Conservation (phyloP, 176 grass and related monocot genomes). For the Thinopyrum elongatum region DNA sequence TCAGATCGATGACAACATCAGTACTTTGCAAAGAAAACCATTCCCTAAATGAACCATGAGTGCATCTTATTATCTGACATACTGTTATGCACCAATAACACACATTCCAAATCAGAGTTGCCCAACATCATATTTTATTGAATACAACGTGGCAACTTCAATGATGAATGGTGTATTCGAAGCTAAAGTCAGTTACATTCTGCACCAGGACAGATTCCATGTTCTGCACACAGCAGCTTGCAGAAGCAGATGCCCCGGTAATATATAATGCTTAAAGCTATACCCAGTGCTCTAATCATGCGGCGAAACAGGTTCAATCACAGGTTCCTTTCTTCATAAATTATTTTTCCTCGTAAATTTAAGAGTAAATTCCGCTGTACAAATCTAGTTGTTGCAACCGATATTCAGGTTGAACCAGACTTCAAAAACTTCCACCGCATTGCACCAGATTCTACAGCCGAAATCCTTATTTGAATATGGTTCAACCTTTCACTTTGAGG, state of each 20-base stretch:
- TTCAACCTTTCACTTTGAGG: neutral
- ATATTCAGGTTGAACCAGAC: neutral
- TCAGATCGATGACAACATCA: neutral
- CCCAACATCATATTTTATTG: neutral
- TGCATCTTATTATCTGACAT: neutral
- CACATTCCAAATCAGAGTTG: conserved; percentile 1
- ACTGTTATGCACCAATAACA: neutral
- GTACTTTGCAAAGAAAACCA: neutral
- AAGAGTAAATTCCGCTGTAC: neutral
- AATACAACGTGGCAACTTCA: neutral
- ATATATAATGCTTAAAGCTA: neutral
- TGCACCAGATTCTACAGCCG: neutral
- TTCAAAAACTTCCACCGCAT: neutral
- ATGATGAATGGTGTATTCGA: neutral
- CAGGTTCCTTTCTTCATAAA: neutral
- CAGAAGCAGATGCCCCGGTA: neutral
- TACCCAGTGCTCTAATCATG: neutral
- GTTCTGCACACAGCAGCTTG: neutral
- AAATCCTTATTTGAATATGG: neutral
- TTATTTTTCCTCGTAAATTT: neutral
- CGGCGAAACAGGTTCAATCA: neutral
- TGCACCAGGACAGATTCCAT: neutral
- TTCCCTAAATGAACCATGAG: neutral
- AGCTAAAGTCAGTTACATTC: neutral
- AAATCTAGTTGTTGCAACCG: neutral